phyloP scores from a whole-genome alignment of 2,329 filamentous ascomycete species.

The Paraphaeosphaeria sporulosa region DNA sequence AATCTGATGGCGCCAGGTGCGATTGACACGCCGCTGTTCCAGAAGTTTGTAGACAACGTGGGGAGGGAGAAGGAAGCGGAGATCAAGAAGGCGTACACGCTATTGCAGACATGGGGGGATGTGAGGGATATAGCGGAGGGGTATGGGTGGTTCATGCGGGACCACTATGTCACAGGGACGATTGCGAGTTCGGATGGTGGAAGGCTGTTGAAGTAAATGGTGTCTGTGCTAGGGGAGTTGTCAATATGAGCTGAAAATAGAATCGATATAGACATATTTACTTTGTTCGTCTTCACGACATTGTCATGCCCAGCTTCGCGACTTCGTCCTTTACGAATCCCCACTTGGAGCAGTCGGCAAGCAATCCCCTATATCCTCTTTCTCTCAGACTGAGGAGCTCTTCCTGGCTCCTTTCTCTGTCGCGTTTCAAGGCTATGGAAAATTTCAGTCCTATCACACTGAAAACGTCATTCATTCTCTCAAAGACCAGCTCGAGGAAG shows the following conservation, averaged over 20 bases:
- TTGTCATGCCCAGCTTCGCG: slow-evolving; percentile 20
- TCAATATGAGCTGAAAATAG: not conserved
- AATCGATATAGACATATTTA: not conserved
- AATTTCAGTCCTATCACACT: slow-evolving; percentile 38
- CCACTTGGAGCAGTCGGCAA: slow-evolving; percentile 42
- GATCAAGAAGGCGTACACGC: slow-evolving; percentile 26
- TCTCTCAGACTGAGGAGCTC: slow-evolving; percentile 25
- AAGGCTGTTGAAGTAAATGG: slow-evolving; percentile 31
- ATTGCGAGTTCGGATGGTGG: slow-evolving; percentile 49
- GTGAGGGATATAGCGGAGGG: slow-evolving; percentile 53
- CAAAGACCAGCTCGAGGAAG: slow-evolving; percentile 35
- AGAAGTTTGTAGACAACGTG: slow-evolving; percentile 27
- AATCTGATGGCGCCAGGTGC: slow-evolving; percentile 54
- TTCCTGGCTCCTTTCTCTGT: slow-evolving; percentile 23
- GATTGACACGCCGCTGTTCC: slow-evolving; percentile 52
- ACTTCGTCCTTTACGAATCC: slow-evolving; percentile 22
- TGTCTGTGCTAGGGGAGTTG: not conserved
- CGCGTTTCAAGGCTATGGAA: slow-evolving; percentile 33
- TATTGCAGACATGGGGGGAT: slow-evolving; percentile 33
- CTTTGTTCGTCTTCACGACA: slow-evolving; percentile 1
- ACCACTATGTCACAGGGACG: slow-evolving; percentile 50
- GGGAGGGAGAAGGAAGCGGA: slow-evolving; percentile 24
- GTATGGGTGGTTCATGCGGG: slow-evolving; percentile 56
- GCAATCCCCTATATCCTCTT: slow-evolving; percentile 32
- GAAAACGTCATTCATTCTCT: slow-evolving; percentile 37